Percentiles rank a stretch among this genome's conserved stretches.
Conservation (phyloP, 345 rosid genomes). For the Populus deltoides region DNA sequence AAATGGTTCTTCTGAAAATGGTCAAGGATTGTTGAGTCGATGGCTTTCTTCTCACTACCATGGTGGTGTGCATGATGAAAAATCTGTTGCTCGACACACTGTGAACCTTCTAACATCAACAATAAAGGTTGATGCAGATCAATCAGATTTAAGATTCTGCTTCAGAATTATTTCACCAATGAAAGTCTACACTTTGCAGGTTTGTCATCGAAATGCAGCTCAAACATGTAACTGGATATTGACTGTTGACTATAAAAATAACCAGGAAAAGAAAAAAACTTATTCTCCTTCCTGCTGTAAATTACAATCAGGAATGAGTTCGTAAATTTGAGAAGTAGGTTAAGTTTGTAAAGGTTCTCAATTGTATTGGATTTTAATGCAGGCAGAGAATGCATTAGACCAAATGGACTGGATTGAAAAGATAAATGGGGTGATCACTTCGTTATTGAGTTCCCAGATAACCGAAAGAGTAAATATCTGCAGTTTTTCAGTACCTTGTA, state of each 20-base stretch:
- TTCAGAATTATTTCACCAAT: constrained; percentile 61
- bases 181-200: constrained; percentile 58
- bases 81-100: constrained; percentile 68
- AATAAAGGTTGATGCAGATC: constrained; percentile 74
- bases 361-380: constrained; percentile 25
- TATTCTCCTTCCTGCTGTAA: neutral
- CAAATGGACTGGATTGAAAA: constrained; percentile 88
- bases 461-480: constrained; percentile 48
- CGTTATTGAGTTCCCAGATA: constrained; percentile 58
- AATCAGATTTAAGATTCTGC: constrained; percentile 76
- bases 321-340: constrained; percentile 4
- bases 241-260: neutral
- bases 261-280: neutral
- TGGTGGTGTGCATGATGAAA: constrained; percentile 69
- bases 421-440: constrained; percentile 73
- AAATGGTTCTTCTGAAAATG: constrained; percentile 45
- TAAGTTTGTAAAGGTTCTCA: neutral
- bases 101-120: constrained; percentile 74
- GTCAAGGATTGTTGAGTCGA: constrained; percentile 63
- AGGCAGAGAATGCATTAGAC: constrained; percentile 81
- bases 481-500: neutral
- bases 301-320: neutral
- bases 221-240: constrained; percentile 1
- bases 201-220: constrained; percentile 20
- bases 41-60: constrained; percentile 83